Evolutionary conservation across 441 rosid genomes (phyloP).

Genomic region (Isatis lusitanica): DNA sequence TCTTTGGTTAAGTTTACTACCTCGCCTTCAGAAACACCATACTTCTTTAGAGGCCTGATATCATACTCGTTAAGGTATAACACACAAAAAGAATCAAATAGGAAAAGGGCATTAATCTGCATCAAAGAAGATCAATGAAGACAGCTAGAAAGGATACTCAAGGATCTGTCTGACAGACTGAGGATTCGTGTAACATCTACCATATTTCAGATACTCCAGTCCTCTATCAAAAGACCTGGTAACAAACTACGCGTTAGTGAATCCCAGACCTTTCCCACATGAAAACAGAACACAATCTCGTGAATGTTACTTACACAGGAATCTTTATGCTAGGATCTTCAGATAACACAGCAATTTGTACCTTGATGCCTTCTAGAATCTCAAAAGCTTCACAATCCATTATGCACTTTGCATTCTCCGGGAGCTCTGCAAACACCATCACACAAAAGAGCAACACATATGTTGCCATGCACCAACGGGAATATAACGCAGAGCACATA

Average conservation of each 20-base stretch:
- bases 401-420: constrained; percentile 60
- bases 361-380: constrained; percentile 71
- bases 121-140: not conserved
- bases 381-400: constrained; percentile 83
- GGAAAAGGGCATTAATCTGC: not conserved
- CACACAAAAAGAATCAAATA: constrained; percentile 27
- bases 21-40: constrained; percentile 75
- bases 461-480: not conserved
- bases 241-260: constrained; percentile 18
- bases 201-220: constrained; percentile 53
- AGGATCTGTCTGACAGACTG: constrained; percentile 60
- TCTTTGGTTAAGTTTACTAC: constrained; percentile 42
- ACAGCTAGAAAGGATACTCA: constrained; percentile 63
- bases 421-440: constrained; percentile 55
- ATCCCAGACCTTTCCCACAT: not conserved
- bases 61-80: constrained; percentile 46
- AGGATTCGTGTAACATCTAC: constrained; percentile 53
- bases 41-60: constrained; percentile 49
- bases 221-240: constrained; percentile 76
- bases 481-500: not conserved
- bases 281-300: not conserved
- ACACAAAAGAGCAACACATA: not conserved
- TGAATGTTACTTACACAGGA: constrained; percentile 56
- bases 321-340: constrained; percentile 73
- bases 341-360: constrained; percentile 67